Base-by-base conservation (phyloP, 768 basidiomycete genomes). In the Leucogyrophana mollusca region DNA sequence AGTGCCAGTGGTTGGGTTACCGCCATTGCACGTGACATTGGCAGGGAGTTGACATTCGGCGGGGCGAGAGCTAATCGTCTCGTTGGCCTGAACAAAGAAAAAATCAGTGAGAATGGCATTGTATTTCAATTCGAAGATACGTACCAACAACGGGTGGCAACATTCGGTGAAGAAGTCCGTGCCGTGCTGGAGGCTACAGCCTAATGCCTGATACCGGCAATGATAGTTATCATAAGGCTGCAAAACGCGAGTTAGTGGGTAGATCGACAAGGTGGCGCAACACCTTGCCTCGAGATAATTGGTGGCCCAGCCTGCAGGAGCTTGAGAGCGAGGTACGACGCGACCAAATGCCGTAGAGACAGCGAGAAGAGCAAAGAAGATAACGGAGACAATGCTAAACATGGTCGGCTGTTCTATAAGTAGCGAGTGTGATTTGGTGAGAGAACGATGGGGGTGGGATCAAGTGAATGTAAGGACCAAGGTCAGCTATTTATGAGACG, bases 71-170 rank as follows among this genome's bases (percentile, higher is more conserved):
- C 59, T 62, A 34, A 82, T 73, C 43, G 66, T 77, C 68, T 85
- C 72, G 40, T 57, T 75, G 9, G 72, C 72, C 82, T 83, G 18
- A 2, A 38, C n/a, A 34, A 14, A 53, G 42, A 13, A 27, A 22
- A 22, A 43, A 24, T 48, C 21, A 16, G 17, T 16, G 33, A 24
- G 33, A 37, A 40, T 33, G 35, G 24, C 42, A 52, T 32, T 30
- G 56, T 27, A 18, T 38, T n/a, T n/a, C n/a, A n/a, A n/a, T n/a
- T 39, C 37, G 30, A 17, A 25, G 34, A 9, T 2, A 37, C 43
- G 63, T 60, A 83, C 83, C 58, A 83, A 70, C 49, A 87, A 68
- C 48, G 87, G 83, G 61, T 81, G 81, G 73, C 88, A 87, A 60
- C 90, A 91, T 22, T 57, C 46, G 45, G 80, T 70, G 63, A 87